Evolutionary conservation across 2,329 filamentous ascomycete genomes (phyloP), one percentile per base, ranked within the genome.

Genomic region (Phaeosphaeriaceae sp.): DNA sequence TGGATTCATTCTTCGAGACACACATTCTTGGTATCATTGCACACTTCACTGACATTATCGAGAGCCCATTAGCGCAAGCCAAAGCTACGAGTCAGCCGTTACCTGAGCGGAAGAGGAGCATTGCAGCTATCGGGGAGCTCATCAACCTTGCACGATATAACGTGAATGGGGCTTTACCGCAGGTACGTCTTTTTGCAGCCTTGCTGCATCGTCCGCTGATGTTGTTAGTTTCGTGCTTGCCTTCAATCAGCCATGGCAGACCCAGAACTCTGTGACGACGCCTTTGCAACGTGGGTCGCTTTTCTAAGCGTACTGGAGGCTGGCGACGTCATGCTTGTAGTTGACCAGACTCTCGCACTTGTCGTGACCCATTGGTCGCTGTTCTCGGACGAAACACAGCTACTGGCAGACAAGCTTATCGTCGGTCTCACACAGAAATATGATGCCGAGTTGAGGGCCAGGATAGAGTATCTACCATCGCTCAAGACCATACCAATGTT

Each of bases 321-420:
- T 56, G 90, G 93, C 23, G 94, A 97, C 70, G 84, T 97, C 6
- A 89, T 91, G 64, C 84, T 88, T 24, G 84, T 97, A 40, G 82
- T 98, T 9, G 93, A 97, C 73, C 93, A 94, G 58, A 97, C 94
- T 0, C 93, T 98, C 66, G 93, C 94, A 54, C 87, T 97, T 43
- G 88, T 98, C 50, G 89, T 91, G 23, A 89, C 90, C 66, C 90
- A 95, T 70, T 99, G 95, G 95, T 65, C 74, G 4, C 77, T 69
- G 2, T 89, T 98, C 56, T 87, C 89, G 22, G 80, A 84, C 3
- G 75, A 82, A 2, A 89, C 89, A 1, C 87, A 86, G 61, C 71
- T 83, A 3, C 82, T 83, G 55, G 90, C 89, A 2, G 83, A 87
- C 59, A 80, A 84, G 17, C 83, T 93, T 63, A 82, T 98, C 23